A percentile compares a stretch with the other conserved stretches of the same genome.
phyloP scores from a whole-genome alignment of 1,284 basidiomycete genomes.

The Xerocomus subilludens region DNA sequence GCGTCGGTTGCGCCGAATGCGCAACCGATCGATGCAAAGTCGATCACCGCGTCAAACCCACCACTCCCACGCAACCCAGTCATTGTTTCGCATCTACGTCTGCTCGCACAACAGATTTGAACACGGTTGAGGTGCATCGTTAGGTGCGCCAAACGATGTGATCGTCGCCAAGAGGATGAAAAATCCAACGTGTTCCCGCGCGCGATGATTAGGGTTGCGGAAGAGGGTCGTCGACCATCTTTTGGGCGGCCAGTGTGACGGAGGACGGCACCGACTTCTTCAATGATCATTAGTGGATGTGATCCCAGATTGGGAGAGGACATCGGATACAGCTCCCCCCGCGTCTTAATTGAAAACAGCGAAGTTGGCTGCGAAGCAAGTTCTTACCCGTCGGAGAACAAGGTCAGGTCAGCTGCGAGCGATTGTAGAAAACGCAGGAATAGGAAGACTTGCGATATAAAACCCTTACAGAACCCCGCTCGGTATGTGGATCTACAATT shows the following conservation, averaged over 20 bases:
- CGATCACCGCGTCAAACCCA: conserved; percentile 22
- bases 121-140: conserved; percentile 1
- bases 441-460: neutral
- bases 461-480: neutral
- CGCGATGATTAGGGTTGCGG: conserved; percentile 18
- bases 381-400: no score
- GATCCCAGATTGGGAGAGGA: conserved; percentile 15
- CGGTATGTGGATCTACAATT: conserved; percentile 19
- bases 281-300: conserved; percentile 26
- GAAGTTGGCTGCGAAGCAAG: no score
- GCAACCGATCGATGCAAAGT: conserved; percentile 17
- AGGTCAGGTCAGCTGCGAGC: conserved; percentile 13
- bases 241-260: neutral
- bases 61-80: conserved; percentile 15
- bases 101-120: conserved; percentile 15
- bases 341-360: no score
- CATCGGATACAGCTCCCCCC: no score
- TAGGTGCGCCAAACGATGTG: neutral
- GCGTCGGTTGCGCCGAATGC: conserved; percentile 17
- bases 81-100: conserved; percentile 18
- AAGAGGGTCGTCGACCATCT: conserved; percentile 13
- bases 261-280: conserved; percentile 22
- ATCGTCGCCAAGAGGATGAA: neutral
- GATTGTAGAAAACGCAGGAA: neutral
- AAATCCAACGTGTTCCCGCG: neutral